Percentiles rank a stretch among this genome's conserved stretches.
These are phyloP conservation scores for Neoarthrinium moseri DNA, from an alignment of 2,329 filamentous ascomycete genomes.

Conservation along the genomic window DNA sequence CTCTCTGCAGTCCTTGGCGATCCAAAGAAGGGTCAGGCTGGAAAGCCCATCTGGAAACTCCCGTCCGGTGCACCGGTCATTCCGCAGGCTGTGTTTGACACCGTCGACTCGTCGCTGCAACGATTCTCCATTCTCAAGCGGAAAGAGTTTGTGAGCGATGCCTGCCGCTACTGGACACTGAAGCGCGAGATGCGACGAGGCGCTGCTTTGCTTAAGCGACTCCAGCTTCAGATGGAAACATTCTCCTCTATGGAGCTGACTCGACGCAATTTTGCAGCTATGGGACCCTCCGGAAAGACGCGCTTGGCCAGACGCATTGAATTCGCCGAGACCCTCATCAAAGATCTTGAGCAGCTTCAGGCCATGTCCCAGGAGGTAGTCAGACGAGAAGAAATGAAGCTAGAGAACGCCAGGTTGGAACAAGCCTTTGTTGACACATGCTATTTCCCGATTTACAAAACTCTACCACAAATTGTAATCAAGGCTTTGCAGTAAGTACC, in stretches of 20 bases:
- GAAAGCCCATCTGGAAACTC: slow-evolving; percentile 81
- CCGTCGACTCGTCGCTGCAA: slow-evolving; percentile 78
- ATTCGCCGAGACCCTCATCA: slow-evolving; percentile 74
- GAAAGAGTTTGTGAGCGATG: slow-evolving; percentile 89
- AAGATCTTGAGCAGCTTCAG: slow-evolving; percentile 76
- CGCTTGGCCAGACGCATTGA: slow-evolving; percentile 80
- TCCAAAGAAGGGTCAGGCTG: slow-evolving; percentile 69
- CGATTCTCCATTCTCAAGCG: slow-evolving; percentile 79
- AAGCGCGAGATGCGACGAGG: slow-evolving; percentile 92
- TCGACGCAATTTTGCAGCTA: slow-evolving; percentile 88
- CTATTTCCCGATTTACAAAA: slow-evolving; percentile 83
- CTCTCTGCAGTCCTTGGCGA: slow-evolving; percentile 73
- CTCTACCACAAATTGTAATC: slow-evolving; percentile 76
- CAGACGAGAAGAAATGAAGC: slow-evolving; percentile 73
- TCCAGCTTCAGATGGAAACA: slow-evolving; percentile 92
- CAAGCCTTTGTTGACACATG: slow-evolving; percentile 80
- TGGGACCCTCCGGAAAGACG: slow-evolving; percentile 81
- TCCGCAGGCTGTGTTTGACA: slow-evolving; percentile 81
- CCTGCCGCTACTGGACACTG: slow-evolving; percentile 95
- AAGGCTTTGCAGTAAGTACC: slow-evolving; percentile 75
- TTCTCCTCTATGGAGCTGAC: slow-evolving; percentile 98
- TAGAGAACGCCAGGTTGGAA: slow-evolving; percentile 74
- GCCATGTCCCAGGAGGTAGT: slow-evolving; percentile 69
- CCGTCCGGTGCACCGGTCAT: slow-evolving; percentile 95
- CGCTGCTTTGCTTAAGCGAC: slow-evolving; percentile 84